These are phyloP conservation scores for Hippophae gyantsensis DNA, from an alignment of 306 rosid genomes.

Conservation along the genomic window DNA sequence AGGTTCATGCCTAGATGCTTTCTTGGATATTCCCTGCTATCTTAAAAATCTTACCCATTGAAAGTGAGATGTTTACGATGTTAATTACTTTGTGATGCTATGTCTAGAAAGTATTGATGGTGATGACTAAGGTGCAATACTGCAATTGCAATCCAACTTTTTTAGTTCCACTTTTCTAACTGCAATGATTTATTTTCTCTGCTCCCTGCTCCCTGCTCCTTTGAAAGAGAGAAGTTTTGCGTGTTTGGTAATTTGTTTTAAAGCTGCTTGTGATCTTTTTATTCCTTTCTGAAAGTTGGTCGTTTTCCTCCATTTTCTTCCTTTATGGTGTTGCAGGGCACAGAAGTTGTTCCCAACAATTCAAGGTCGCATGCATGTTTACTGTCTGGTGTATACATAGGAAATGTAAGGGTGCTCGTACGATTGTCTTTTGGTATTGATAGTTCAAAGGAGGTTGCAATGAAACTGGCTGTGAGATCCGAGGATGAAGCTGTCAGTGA, in stretches of 20 bases:
- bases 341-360: constrained; percentile 76
- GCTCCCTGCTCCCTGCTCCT: not conserved
- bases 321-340: constrained; percentile 52
- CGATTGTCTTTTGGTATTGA: constrained; percentile 81
- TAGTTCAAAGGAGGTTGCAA: constrained; percentile 83
- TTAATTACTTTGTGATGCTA: too few relatives aligned
- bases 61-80: too few relatives aligned
- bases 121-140: too few relatives aligned
- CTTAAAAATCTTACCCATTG: too few relatives aligned
- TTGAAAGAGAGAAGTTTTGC: not conserved
- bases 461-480: constrained; percentile 84
- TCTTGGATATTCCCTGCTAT: too few relatives aligned
- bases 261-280: not conserved
- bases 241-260: too few relatives aligned
- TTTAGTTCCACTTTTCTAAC: not conserved
- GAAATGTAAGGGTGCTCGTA: constrained; percentile 75
- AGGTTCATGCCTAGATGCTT: too few relatives aligned
- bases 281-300: not conserved
- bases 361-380: constrained; percentile 83
- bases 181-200: not conserved
- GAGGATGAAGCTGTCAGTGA: constrained; percentile 66
- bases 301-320: not conserved
- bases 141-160: too few relatives aligned
- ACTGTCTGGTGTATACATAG: constrained; percentile 74
- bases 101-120: too few relatives aligned